Evolutionary conservation across 768 basidiomycete genomes (phyloP).

Genomic region (Kwoniella sp.): DNA sequence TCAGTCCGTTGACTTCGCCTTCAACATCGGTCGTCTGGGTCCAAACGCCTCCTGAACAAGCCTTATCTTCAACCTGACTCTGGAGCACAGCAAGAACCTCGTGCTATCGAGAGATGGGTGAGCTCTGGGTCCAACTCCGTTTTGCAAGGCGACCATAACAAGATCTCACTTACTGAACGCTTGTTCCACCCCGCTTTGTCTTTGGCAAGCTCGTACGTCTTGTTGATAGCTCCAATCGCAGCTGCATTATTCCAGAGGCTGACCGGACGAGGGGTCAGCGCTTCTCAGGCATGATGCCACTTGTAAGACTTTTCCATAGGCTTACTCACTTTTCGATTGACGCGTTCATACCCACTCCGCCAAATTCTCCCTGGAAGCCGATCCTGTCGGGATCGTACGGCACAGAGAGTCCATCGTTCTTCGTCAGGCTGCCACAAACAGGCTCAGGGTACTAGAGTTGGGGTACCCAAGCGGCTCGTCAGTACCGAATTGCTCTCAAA

Average conservation of each 20-base stretch:
- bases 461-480: not conserved
- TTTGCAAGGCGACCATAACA: not conserved
- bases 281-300: not conserved
- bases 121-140: not conserved
- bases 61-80: constrained; percentile 13
- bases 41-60: constrained; percentile 35
- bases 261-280: not conserved
- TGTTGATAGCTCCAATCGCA: constrained; percentile 29
- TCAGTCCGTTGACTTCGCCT: constrained; percentile 35
- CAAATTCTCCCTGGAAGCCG: constrained; percentile 39
- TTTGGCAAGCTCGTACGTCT: constrained; percentile 33
- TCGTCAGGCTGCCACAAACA: constrained; percentile 17
- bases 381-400: constrained; percentile 32
- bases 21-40: constrained; percentile 39
- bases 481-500: too few relatives aligned
- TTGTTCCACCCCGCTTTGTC: constrained; percentile 27
- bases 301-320: too few relatives aligned
- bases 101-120: not conserved
- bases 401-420: constrained; percentile 2
- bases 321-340: constrained; percentile 36
- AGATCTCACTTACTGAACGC: constrained; percentile 16
- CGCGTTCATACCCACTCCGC: constrained; percentile 27
- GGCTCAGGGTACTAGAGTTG: constrained; percentile 38
- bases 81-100: constrained; percentile 10
- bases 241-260: constrained; percentile 33